Base-by-base conservation (phyloP, 1,284 basidiomycete genomes). In the Fomitopsis betulina region DNA sequence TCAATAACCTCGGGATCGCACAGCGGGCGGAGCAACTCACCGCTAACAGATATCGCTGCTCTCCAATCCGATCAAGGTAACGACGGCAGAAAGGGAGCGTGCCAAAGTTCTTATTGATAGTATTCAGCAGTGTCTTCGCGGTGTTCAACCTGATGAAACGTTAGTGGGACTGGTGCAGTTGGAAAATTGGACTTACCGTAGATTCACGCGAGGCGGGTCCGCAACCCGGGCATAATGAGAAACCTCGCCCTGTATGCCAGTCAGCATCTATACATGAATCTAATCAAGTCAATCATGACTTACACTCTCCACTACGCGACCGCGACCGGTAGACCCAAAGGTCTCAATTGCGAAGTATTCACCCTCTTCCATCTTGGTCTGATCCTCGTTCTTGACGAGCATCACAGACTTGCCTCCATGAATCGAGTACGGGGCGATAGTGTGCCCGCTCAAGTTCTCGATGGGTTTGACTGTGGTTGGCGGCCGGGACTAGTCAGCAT, bases 301-400 rank as follows among this genome's bases (percentile, higher is more conserved):
- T 64, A 91, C 90, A 61, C 82, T 82, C 68, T 99, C 96, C 13
- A 93, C 80, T n/a, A 98, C 94, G 49, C 87, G 82, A 3, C 96
- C 97, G 43, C 91, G 82, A n/a, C 97, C 97, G 0, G 96, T 99
- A 25, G 91, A 93, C 23, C 97, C 97, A 74, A 99, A 99, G 0
- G 97, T 99, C 75, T 99, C 97, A 62, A 99, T 98, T 15, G 97
- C 97, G 72, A 95, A 99, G 73, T 98, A 97, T 71, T 99, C 97
- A 38, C 95, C 96, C 75, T 99, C 97, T 72, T 99, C 97, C 97
- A 99, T 99, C 77, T 94, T 97, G 21, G 91, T 94, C 67, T 87
- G 83, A 72, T 96, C 93, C 56, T 87, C 82, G 61, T 92, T 94
- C 74, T 91, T 93, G 45, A 98, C 93, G 57, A 98, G 85, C 47